A percentile compares a stretch with the other conserved stretches of the same genome.
These are phyloP conservation scores for Francoa sonchifolia DNA, from an alignment of 441 rosid genomes.

Conservation along the genomic window DNA sequence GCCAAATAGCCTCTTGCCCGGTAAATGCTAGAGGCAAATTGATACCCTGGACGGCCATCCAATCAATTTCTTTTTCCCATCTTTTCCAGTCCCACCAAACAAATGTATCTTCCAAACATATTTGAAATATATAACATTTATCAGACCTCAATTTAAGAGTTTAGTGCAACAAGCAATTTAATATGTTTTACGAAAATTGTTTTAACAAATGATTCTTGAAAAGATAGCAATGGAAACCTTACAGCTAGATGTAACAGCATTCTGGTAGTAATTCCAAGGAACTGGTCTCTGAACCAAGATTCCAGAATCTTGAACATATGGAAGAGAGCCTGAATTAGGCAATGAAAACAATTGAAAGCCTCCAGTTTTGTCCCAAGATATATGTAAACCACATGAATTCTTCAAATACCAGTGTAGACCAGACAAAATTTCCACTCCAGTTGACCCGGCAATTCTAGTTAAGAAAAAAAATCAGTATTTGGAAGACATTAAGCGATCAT, in stretches of 20 bases:
- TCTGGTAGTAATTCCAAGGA: slow-evolving; percentile 75
- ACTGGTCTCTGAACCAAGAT: slow-evolving; percentile 38
- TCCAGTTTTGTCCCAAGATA: slow-evolving; percentile 72
- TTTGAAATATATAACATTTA: slow-evolving; percentile 1
- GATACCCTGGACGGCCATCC: slow-evolving; percentile 81
- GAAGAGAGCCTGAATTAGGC: slow-evolving; percentile 41
- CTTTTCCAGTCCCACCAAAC: slow-evolving; percentile 79
- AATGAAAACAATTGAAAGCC: slow-evolving; percentile 38
- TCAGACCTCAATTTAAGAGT: slow-evolving; percentile 4
- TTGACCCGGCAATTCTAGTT: slow-evolving; percentile 44
- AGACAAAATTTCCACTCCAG: slow-evolving; percentile 50
- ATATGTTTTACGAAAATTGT: neutral
- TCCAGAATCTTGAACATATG: slow-evolving; percentile 33
- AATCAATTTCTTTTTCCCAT: slow-evolving; percentile 68
- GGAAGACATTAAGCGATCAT: neutral
- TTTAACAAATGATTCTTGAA: no score
- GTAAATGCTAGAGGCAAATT: slow-evolving; percentile 67
- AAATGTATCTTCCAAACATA: slow-evolving; percentile 38
- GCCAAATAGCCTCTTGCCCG: slow-evolving; percentile 68
- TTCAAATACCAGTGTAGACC: slow-evolving; percentile 72
- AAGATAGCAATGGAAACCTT: no score
- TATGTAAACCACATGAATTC: slow-evolving; percentile 46
- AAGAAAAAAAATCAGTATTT: slow-evolving; percentile 13
- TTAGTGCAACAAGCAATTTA: neutral
- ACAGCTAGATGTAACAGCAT: slow-evolving; percentile 77